Percentiles rank a stretch among this genome's conserved stretches.
Conservation (phyloP, 129 eudicot species). For the Helichrysum umbraculigerum region DNA sequence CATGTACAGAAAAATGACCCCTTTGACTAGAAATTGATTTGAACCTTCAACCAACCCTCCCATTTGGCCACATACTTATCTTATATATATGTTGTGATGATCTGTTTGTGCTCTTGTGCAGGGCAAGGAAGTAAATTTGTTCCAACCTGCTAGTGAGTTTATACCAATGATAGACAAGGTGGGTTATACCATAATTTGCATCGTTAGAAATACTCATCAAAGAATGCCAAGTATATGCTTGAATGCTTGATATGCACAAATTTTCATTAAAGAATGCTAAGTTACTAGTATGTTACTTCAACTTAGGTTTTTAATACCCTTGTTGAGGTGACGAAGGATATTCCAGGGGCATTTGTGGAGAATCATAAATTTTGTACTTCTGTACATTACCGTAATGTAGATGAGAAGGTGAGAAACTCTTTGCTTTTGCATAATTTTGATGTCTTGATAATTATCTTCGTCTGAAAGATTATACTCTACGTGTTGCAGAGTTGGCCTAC, state of each 20-base stretch:
- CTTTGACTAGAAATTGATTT: background rate
- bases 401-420: constrained; percentile 59
- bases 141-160: constrained; percentile 88
- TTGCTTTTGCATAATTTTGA: background rate
- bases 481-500: constrained; percentile 69
- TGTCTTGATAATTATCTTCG: background rate
- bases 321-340: constrained; percentile 62
- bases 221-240: background rate
- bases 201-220: background rate
- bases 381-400: constrained; percentile 93
- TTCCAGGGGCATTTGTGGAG: constrained; percentile 77
- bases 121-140: constrained; percentile 68
- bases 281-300: background rate
- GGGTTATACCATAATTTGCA: constrained; percentile 8
- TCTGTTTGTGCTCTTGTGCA: constrained; percentile 21
- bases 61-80: background rate
- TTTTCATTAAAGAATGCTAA: background rate
- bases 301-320: constrained; percentile 70
- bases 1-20: background rate
- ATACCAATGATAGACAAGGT: constrained; percentile 85
- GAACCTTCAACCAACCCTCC: background rate
- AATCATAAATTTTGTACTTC: constrained; percentile 85
- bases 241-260: constrained; percentile 4
- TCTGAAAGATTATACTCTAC: background rate
- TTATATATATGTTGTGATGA: background rate